A percentile compares a stretch with the other conserved stretches of the same genome.
phyloP scores from a whole-genome alignment of 1,284 basidiomycete species.

The Heterobasidion annosum region DNA sequence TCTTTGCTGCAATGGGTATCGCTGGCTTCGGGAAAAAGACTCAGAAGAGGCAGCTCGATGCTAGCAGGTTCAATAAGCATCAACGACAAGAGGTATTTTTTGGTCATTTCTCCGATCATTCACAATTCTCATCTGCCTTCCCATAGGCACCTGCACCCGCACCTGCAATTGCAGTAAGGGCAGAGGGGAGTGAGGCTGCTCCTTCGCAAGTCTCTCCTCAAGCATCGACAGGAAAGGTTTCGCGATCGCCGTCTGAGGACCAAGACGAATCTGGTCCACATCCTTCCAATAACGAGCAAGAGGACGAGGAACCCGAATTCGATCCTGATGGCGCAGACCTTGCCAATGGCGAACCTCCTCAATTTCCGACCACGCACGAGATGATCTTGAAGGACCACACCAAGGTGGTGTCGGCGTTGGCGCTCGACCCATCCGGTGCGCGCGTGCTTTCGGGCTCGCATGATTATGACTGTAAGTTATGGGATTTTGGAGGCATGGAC shows the following conservation, averaged over 20 bases:
- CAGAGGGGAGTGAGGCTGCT: background rate
- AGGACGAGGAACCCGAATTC: slow-evolving; percentile 50
- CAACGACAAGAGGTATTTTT: slow-evolving; percentile 41
- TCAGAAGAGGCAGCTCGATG: slow-evolving; percentile 59
- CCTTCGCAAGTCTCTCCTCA: background rate
- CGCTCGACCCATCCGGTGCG: slow-evolving; percentile 89
- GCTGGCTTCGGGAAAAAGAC: slow-evolving; percentile 66
- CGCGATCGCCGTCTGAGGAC: background rate
- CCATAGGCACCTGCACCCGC: background rate
- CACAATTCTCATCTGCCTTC: background rate
- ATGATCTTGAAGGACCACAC: slow-evolving; percentile 87
- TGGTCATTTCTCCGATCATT: background rate
- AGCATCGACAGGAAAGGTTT: background rate
- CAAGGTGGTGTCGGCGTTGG: slow-evolving; percentile 89
- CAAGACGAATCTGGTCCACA: slow-evolving; percentile 14
- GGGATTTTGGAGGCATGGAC: slow-evolving; percentile 99
- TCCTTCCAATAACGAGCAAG: slow-evolving; percentile 7
- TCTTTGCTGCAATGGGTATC: slow-evolving; percentile 76
- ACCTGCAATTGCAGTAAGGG: background rate
- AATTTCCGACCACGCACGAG: slow-evolving; percentile 84
- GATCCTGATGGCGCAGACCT: slow-evolving; percentile 42
- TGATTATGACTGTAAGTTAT: slow-evolving; percentile 96
- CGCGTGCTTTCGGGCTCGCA: slow-evolving; percentile 87
- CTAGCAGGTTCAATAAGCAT: slow-evolving; percentile 65
- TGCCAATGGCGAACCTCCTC: slow-evolving; percentile 33